Conservation (phyloP, 345 rosid species). For the Hibiscus syriacus region DNA sequence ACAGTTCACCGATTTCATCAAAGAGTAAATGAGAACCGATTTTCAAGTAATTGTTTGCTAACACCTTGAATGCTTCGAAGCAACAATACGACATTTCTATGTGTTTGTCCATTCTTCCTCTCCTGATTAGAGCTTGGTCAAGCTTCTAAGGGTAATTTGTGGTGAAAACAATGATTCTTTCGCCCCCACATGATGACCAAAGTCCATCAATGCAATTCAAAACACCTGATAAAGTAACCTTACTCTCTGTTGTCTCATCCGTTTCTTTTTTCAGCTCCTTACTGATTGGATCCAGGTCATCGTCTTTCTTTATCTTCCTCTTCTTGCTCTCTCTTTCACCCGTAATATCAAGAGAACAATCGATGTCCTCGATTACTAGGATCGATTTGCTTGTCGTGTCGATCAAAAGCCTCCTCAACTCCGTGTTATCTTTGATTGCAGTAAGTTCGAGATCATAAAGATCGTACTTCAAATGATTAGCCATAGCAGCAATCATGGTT, state of each 20-base stretch:
- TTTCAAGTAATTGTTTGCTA: constrained; percentile 31
- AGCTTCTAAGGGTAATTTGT: constrained; percentile 36
- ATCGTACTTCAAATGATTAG: constrained; percentile 57
- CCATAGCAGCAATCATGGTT: constrained; percentile 63
- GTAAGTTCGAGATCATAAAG: constrained; percentile 22
- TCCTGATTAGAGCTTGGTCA: constrained; percentile 24
- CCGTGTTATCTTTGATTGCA: constrained; percentile 35
- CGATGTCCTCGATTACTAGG: constrained; percentile 66
- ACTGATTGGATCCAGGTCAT: background rate
- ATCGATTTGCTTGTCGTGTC: constrained; percentile 44
- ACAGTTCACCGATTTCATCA: constrained; percentile 16
- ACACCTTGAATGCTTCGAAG: constrained; percentile 31
- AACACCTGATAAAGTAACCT: constrained; percentile 38
- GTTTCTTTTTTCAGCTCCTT: constrained; percentile 10
- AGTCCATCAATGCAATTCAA: constrained; percentile 37
- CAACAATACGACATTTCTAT: background rate
- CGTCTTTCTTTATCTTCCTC: constrained; percentile 13
- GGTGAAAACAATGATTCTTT: constrained; percentile 38
- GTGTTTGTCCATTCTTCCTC: background rate
- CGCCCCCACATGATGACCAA: constrained; percentile 44
- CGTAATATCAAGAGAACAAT: constrained; percentile 18
- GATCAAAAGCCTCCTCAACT: constrained; percentile 45
- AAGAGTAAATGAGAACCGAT: too few relatives aligned
- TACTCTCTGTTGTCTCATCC: constrained; percentile 10
- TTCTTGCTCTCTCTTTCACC: constrained; percentile 34